Evolutionary conservation across 2,329 filamentous ascomycete species (phyloP).

Genomic region (Colletotrichum liriopes): DNA sequence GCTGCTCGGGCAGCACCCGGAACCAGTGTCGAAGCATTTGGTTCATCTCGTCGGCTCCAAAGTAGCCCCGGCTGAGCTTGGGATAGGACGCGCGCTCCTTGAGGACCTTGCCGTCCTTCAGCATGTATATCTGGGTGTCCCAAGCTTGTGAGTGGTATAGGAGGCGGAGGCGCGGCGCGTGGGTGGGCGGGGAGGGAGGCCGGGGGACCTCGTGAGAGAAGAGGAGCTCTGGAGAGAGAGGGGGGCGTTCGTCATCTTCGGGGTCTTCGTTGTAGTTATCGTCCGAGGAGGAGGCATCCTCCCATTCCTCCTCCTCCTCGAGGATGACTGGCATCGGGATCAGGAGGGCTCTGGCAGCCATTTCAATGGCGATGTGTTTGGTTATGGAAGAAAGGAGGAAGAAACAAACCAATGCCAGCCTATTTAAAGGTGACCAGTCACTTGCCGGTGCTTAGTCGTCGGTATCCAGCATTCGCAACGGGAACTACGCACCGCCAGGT

Average conservation of each 20-base stretch:
- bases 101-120: constrained; percentile 18
- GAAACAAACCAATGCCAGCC: not conserved
- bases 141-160: not conserved
- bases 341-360: not conserved
- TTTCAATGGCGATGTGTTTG: not conserved
- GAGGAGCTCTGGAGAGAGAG: not conserved
- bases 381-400: not conserved
- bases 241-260: not conserved
- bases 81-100: constrained; percentile 15
- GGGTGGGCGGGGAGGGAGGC: constrained; percentile 2
- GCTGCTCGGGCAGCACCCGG: constrained; percentile 7
- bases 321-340: not conserved
- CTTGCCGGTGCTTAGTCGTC: not conserved
- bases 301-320: constrained; percentile 21
- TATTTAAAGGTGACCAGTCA: not conserved
- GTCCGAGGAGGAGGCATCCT: constrained; percentile 20
- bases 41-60: not conserved
- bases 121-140: constrained; percentile 17
- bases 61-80: constrained; percentile 7
- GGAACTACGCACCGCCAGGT: not conserved
- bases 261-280: not conserved
- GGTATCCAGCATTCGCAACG: not conserved
- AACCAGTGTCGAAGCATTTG: constrained; percentile 5
- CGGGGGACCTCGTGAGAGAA: constrained; percentile 3
- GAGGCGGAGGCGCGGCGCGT: constrained; percentile 12